Evolutionary conservation across 306 rosid species (phyloP).

Genomic region (Cucumis hystrix): DNA sequence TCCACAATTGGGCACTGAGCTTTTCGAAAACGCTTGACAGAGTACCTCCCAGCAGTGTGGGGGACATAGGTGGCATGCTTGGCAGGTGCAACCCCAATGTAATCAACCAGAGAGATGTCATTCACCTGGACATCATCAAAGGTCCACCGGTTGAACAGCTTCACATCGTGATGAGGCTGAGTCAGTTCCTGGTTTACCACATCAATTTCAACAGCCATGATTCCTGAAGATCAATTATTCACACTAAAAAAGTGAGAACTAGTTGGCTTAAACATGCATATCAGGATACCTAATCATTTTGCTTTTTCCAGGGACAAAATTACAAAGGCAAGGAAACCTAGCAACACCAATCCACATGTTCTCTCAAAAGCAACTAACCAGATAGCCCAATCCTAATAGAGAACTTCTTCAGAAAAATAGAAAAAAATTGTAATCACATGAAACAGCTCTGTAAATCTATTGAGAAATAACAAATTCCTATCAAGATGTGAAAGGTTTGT

Average conservation of each 20-base stretch:
- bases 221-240: not conserved
- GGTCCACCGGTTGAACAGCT: slow-evolving; percentile 5
- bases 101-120: not conserved
- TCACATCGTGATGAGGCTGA: not conserved
- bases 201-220: not conserved
- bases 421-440: no score
- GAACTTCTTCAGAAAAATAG: no score
- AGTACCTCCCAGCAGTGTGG: slow-evolving; percentile 9
- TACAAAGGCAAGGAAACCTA: not conserved
- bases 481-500: no score
- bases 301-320: not conserved
- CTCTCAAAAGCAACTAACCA: not conserved
- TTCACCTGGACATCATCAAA: not conserved
- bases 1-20: slow-evolving; percentile 7
- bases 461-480: no score
- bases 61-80: slow-evolving; percentile 5
- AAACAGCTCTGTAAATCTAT: no score
- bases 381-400: no score
- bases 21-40: not conserved
- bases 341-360: not conserved
- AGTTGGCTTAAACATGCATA: not conserved
- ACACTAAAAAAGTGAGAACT: not conserved
- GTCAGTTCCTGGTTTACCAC: not conserved
- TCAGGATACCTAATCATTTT: not conserved
- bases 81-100: slow-evolving; percentile 1